phyloP scores from a whole-genome alignment of 306 rosid species.

The Trichosanthes truncata region DNA sequence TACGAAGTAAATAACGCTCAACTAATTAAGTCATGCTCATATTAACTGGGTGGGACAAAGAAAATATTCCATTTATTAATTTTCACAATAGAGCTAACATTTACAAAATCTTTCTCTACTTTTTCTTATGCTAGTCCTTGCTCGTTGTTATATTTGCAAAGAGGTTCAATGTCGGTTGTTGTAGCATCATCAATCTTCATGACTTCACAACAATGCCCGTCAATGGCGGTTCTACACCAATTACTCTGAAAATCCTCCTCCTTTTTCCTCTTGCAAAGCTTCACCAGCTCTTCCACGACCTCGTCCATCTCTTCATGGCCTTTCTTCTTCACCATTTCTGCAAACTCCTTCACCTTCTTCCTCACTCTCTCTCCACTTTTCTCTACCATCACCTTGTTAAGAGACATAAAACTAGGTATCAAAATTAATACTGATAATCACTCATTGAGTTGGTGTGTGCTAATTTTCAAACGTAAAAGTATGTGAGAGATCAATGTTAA shows the following conservation, averaged over 20 bases:
- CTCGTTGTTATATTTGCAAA: background rate
- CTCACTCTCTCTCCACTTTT: background rate
- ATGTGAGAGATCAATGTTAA: too few relatives aligned
- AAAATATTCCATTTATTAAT: too few relatives aligned
- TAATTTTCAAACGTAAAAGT: too few relatives aligned
- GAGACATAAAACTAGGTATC: rapidly evolving
- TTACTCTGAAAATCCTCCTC: background rate
- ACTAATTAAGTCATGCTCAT: too few relatives aligned
- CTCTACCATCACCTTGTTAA: conserved; percentile 2
- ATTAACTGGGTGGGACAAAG: too few relatives aligned
- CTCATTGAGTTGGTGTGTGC: too few relatives aligned
- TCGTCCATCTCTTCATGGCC: conserved; percentile 11
- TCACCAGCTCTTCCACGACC: conserved; percentile 7
- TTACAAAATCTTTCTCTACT: background rate
- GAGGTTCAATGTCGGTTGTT: background rate
- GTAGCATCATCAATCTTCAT: background rate
- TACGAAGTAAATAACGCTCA: too few relatives aligned
- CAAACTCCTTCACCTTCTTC: conserved; percentile 6
- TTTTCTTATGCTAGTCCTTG: background rate
- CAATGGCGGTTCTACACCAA: background rate
- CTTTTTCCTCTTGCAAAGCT: conserved; percentile 4
- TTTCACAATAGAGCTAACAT: background rate
- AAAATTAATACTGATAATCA: too few relatives aligned
- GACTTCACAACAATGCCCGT: background rate
- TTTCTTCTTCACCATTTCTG: background rate